phyloP scores from a whole-genome alignment of 129 eudicot species.

The Solidago caesia region DNA sequence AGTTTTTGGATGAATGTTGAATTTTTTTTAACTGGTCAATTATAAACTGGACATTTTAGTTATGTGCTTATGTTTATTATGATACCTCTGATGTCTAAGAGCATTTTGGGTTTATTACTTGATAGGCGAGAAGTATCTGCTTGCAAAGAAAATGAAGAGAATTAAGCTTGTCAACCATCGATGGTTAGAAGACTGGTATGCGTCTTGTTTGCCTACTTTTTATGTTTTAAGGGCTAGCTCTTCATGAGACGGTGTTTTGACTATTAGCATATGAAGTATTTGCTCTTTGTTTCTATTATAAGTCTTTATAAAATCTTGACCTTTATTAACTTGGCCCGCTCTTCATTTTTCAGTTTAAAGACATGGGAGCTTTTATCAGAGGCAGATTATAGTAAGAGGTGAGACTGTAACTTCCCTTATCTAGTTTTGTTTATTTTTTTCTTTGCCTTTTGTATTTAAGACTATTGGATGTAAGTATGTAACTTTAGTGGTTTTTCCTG shows the following conservation, averaged over 20 bases:
- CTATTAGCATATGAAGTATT: constrained; percentile 5
- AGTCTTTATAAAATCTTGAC: constrained; percentile 14
- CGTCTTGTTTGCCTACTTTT: constrained; percentile 15
- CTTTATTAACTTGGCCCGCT: not conserved
- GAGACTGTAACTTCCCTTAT: constrained; percentile 15
- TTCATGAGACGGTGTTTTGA: not conserved
- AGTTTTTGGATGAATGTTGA: not conserved
- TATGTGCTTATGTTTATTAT: not conserved
- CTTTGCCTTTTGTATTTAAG: not conserved
- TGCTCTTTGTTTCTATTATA: not conserved
- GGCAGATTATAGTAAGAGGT: constrained; percentile 76
- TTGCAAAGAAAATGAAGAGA: constrained; percentile 75
- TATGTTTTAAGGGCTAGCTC: constrained; percentile 4
- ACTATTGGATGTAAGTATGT: too few species aligned
- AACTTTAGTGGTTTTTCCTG: not conserved
- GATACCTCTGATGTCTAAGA: not conserved
- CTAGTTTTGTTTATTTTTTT: not conserved
- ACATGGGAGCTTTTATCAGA: constrained; percentile 85
- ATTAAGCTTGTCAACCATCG: constrained; percentile 82
- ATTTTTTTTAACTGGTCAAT: not conserved
- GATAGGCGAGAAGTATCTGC: constrained; percentile 87
- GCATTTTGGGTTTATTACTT: not conserved
- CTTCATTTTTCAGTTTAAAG: constrained; percentile 60
- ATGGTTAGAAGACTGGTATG: constrained; percentile 95
- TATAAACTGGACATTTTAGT: not conserved